Evolutionary conservation across 495 filamentous ascomycete species (phyloP).

Genomic region (Penicillium manginii): DNA sequence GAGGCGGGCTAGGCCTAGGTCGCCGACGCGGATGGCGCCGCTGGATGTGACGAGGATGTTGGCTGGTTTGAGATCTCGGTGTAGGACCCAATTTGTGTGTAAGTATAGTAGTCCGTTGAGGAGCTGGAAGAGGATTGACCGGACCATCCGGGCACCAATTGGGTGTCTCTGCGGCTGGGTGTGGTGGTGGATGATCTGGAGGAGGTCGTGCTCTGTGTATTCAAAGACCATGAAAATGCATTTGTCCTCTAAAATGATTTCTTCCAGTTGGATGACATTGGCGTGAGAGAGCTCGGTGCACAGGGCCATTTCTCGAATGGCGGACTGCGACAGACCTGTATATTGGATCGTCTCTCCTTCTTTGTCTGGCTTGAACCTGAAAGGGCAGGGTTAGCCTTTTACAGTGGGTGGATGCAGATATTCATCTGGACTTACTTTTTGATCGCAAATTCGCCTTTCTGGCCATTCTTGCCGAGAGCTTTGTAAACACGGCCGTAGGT

Average conservation of each 20-base stretch:
- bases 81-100: conserved; percentile 95
- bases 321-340: conserved; percentile 96
- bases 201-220: conserved; percentile 93
- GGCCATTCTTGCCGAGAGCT: conserved; percentile 78
- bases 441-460: conserved; percentile 83
- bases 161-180: conserved; percentile 83
- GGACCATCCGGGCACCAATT: conserved; percentile 86
- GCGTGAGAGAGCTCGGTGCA: conserved; percentile 89
- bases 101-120: conserved; percentile 93
- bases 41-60: conserved; percentile 97
- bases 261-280: conserved; percentile 88
- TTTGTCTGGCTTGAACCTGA: conserved; percentile 97
- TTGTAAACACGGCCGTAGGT: conserved; percentile 99
- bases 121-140: conserved; percentile 91
- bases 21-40: conserved; percentile 91
- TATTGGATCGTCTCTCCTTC: conserved; percentile 94
- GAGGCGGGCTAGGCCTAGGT: conserved; percentile 86
- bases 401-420: not conserved
- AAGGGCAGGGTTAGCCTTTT: not conserved
- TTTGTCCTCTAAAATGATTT: conserved; percentile 98
- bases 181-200: conserved; percentile 99
- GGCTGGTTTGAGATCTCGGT: conserved; percentile 95
- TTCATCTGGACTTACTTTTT: conserved; percentile 67
- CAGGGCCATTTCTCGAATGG: conserved; percentile 97
- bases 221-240: conserved; percentile 99